Evolutionary conservation across 805 yeast species (phyloP).

Genomic region (Tetrapisispora phaffii): DNA sequence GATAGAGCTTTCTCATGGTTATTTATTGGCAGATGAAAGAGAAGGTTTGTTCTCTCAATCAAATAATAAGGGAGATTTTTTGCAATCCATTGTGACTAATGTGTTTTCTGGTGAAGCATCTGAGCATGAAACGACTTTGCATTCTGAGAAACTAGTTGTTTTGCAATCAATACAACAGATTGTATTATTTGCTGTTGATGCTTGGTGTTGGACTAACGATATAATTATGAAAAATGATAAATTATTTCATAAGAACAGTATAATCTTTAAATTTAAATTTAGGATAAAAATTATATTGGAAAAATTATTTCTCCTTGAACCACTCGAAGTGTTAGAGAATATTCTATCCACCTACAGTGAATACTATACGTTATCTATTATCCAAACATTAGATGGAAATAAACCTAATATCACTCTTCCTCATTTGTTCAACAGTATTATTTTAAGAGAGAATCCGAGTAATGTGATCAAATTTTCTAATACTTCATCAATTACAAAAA

Average conservation of each 20-base stretch:
- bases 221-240: constrained; percentile 8
- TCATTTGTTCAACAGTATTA: constrained; percentile 39
- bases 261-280: constrained; percentile 55
- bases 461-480: constrained; percentile 17
- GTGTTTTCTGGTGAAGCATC: constrained; percentile 25
- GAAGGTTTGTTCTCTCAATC: constrained; percentile 15
- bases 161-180: constrained; percentile 57
- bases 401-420: constrained; percentile 69
- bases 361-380: constrained; percentile 23
- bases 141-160: constrained; percentile 42
- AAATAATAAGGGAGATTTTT: constrained; percentile 19
- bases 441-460: constrained; percentile 19
- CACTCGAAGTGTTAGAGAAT: constrained; percentile 62
- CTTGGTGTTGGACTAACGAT: constrained; percentile 55
- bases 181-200: constrained; percentile 41
- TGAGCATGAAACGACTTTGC: constrained; percentile 35
- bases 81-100: constrained; percentile 28
- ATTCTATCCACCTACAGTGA: constrained; percentile 35
- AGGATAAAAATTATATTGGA: constrained; percentile 59
- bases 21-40: constrained; percentile 32
- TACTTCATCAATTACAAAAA: constrained; percentile 7
- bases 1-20: constrained; percentile 48
- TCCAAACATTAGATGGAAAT: constrained; percentile 75
- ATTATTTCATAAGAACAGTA: constrained; percentile 28
- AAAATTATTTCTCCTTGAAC: constrained; percentile 53